Evolutionary conservation across 2,329 filamentous ascomycete species (phyloP), one percentile per base, ranked within the genome.

Genomic region (Dactylellina haptotyla): DNA sequence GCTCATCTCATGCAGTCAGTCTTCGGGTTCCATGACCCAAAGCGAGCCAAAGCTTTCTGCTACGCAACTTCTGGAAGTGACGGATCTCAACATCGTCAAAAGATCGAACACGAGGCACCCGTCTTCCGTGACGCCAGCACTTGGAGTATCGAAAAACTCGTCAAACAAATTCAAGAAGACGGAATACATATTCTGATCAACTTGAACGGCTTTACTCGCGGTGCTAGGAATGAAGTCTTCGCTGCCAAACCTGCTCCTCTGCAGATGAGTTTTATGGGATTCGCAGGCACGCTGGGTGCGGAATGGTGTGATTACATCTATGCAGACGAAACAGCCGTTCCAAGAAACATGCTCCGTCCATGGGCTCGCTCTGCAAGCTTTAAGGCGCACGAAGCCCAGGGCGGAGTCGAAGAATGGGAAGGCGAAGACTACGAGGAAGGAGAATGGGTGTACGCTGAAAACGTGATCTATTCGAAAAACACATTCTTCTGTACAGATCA

Each of bases 201-300:
- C 76, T 85, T 99, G n/a, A 99, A 99, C 78, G 95, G 95, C 9
- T 99, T 99, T 80, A 99, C 95, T 0, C 87, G 95, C 61, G 95
- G 95, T 28, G 95, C 95, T n/a, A 88, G 93, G 23, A 99, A 99
- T 77, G 95, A 99, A 79, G 90, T 99, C 2, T 99, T 99, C 80
- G 95, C 95, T 20, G 95, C 95, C 20, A 88, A 96, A 25, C 92
- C 95, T 14, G 93, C 93, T 1, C 95, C 95, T 0, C 92, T 99
- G 45, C 95, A 99, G 77, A 99, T 99, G 95, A 97, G 95, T 0
- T 99, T 99, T 79, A 99, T 99, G 95, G 95, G 95, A 0, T 99
- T 99, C 80, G 95, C 95, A 0, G 95, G 95, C 8, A 97, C 94
- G 0, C 83, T 99, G 0, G 95, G 95, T 4, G 95, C 95, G 1